Conservation (phyloP, 495 filamentous ascomycete genomes). For the Penicillium roqueforti region DNA sequence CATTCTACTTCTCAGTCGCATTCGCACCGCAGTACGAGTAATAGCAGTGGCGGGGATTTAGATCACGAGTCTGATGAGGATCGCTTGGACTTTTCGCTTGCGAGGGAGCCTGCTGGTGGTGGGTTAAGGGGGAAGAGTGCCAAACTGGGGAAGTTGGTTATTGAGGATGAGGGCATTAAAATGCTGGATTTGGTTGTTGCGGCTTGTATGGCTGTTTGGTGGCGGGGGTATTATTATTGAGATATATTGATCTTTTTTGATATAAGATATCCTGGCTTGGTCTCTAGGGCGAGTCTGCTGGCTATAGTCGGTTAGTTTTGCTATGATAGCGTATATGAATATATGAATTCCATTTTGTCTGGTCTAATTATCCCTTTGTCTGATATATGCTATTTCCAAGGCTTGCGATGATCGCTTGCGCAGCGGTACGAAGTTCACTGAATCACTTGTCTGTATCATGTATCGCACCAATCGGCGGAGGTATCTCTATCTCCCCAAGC, state of each 20-base stretch:
- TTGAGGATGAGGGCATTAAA: slow-evolving; percentile 86
- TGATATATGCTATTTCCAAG: background rate
- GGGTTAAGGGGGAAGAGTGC: slow-evolving; percentile 79
- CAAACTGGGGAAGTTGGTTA: slow-evolving; percentile 88
- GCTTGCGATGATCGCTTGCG: too few relatives aligned
- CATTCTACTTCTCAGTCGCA: slow-evolving; percentile 6
- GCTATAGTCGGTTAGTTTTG: background rate
- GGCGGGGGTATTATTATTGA: slow-evolving; percentile 74
- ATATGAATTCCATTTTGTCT: background rate
- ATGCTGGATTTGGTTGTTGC: slow-evolving; percentile 94
- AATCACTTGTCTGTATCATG: too few relatives aligned
- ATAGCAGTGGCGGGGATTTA: slow-evolving; percentile 23
- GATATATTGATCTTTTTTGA: background rate
- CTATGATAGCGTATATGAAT: background rate
- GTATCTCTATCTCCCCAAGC: background rate
- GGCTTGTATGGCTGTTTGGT: slow-evolving; percentile 88
- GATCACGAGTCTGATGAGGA: slow-evolving; percentile 29
- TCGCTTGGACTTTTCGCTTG: slow-evolving; percentile 66
- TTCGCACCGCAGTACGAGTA: slow-evolving; percentile 24
- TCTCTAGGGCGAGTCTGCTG: background rate
- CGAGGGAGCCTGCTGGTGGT: slow-evolving; percentile 73
- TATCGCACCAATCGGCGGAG: too few relatives aligned
- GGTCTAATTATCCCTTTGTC: background rate
- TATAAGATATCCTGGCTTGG: background rate
- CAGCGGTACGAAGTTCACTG: too few relatives aligned